Evolutionary conservation across 495 filamentous ascomycete species (phyloP), one percentile per base, ranked within the genome.

Genomic region (Aspergillus cavernicola): DNA sequence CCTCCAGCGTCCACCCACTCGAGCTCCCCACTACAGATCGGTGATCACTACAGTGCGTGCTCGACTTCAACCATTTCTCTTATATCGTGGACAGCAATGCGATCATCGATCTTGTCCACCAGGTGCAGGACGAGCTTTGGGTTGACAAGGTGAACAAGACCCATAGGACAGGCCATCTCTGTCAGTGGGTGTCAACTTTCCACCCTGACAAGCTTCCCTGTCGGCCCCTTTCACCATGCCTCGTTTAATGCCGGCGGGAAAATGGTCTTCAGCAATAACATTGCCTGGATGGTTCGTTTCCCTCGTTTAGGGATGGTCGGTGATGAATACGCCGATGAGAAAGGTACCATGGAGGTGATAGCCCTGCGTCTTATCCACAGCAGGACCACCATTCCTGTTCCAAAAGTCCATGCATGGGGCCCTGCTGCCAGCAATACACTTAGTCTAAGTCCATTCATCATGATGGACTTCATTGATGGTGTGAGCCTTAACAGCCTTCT

Each of bases 381-480:
- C 8, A 59, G 59, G 18, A 79, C 74, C 42, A 71, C 66, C 1
- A 77, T 77, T 47, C 74, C 74, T 11, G 62, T 75, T 32, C 73
- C 70, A n/a, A 49, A 8, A 38, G 52, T 76, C 7, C 36, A 44
- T 9, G 64, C 62, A n/a, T 79, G 70, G 73, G 73, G 76, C 24
- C 46, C 33, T 11, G 59, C 64, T 49, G 49, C 58, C 11, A 62
- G 60, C 24, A 78, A 71, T 47, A 55, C 63, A 33, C 65, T 66
- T 38, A 56, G 62, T 35, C 59, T 75, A 10, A 67, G 74, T 19
- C 73, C 69, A 18, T 75, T 75, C 41, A 74, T 76, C 26, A 68
- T 77, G 28, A 74, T 76, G 70, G 71, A 75, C 44, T 76, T 66
- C 26, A 63, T 76, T 53, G 47, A 74, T 13, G 71, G 75, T 11